Percentiles rank a stretch among this genome's conserved stretches.
Evolutionary conservation across 331 rosid species (phyloP).

Genomic region (Rosa hybrid): DNA sequence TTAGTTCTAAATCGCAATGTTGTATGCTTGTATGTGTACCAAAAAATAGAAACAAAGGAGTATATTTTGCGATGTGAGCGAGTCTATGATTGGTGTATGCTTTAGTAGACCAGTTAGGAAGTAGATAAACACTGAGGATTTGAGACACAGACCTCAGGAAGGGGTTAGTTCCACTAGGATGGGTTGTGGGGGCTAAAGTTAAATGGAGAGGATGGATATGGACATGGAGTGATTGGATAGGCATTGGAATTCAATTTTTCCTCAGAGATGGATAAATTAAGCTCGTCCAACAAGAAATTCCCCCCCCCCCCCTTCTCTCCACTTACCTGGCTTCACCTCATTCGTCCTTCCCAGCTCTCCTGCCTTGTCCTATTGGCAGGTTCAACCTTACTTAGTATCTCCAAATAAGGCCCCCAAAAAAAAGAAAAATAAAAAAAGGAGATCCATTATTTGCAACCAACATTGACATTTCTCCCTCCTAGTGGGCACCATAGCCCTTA

Average conservation of each 20-base stretch:
- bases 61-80: neutral
- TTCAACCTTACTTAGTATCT: conserved; percentile 46
- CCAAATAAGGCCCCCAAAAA: neutral
- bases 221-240: conserved; percentile 39
- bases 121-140: conserved; percentile 36
- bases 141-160: neutral
- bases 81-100: conserved; percentile 10
- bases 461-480: conserved; percentile 48
- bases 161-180: conserved; percentile 53
- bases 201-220: conserved; percentile 28
- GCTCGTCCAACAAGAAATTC: conserved; percentile 63
- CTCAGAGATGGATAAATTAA: neutral
- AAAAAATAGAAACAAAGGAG: neutral
- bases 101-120: conserved; percentile 28
- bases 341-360: conserved; percentile 40
- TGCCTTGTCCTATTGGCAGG: conserved; percentile 63
- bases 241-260: conserved; percentile 32
- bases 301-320: conserved; percentile 15
- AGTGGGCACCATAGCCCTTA: conserved; percentile 32
- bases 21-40: no score
- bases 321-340: conserved; percentile 53
- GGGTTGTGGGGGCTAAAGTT: conserved; percentile 76
- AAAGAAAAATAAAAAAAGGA: neutral
- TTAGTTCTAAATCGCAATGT: neutral
- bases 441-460: conserved; percentile 41